Evolutionary conservation across 2,329 filamentous ascomycete species (phyloP).

Genomic region (Fusarium cyanostomum): DNA sequence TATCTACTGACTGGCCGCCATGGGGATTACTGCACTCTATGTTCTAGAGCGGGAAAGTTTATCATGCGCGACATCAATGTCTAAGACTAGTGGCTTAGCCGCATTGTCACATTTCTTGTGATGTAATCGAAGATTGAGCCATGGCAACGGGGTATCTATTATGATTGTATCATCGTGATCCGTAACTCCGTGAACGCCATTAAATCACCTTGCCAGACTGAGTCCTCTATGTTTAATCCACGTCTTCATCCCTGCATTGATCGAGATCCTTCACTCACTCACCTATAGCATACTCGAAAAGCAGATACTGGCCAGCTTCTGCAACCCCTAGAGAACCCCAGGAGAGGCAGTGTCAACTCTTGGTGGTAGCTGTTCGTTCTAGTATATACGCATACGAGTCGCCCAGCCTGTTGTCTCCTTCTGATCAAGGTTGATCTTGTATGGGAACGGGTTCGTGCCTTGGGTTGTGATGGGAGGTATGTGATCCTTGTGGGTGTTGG

Average conservation of each 20-base stretch:
- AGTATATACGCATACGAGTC: constrained; percentile 80
- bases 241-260: not conserved
- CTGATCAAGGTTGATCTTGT: constrained; percentile 89
- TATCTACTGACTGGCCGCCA: not conserved
- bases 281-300: not conserved
- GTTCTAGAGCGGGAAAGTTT: not conserved
- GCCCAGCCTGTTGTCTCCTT: constrained; percentile 79
- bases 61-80: not conserved
- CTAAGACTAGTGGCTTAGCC: not conserved
- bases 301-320: not conserved
- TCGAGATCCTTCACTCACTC: not conserved
- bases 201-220: constrained; percentile 7
- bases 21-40: not conserved
- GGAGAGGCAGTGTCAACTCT: not conserved
- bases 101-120: not conserved
- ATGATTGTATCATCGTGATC: constrained; percentile 17
- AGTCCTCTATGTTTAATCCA: constrained; percentile 8
- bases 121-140: not conserved
- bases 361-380: constrained; percentile 1
- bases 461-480: constrained; percentile 97
- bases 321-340: not conserved
- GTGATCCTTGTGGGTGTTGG: constrained; percentile 91
- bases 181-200: constrained; percentile 32
- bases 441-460: constrained; percentile 93
- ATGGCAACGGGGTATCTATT: constrained; percentile 40